Evolutionary conservation across 768 basidiomycete genomes (phyloP).

Genomic region (Gymnopilus dilepis): DNA sequence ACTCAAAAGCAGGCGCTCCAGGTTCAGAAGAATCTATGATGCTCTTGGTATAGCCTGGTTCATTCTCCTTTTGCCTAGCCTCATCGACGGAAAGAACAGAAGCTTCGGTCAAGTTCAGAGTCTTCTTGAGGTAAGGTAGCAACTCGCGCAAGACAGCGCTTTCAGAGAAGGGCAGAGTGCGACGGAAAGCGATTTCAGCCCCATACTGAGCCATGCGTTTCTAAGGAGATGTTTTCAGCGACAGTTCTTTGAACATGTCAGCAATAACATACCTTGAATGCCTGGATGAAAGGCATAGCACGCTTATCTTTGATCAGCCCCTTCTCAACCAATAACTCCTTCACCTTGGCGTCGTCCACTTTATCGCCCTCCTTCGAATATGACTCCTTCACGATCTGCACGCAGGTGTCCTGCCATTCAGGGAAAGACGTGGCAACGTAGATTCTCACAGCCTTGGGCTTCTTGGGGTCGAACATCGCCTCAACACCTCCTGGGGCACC

Average conservation of each 20-base stretch:
- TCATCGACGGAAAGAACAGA: conserved; percentile 75
- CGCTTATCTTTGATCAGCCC: conserved; percentile 96
- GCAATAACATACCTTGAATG: conserved; percentile 76
- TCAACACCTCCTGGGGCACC: conserved; percentile 39
- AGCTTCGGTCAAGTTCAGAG: conserved; percentile 71
- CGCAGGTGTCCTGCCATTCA: conserved; percentile 89
- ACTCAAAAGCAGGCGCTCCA: conserved; percentile 85
- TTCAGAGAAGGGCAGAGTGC: conserved; percentile 86
- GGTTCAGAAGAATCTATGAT: conserved; percentile 91
- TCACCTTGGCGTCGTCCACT: conserved; percentile 85
- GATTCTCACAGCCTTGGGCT: conserved; percentile 84
- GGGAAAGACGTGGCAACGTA: conserved; percentile 93
- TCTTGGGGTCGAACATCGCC: conserved; percentile 79
- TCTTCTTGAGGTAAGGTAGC: conserved; percentile 80
- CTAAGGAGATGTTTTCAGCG: conserved; percentile 39
- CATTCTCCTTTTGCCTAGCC: conserved; percentile 56
- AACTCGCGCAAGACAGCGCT: conserved; percentile 70
- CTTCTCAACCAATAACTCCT: conserved; percentile 64
- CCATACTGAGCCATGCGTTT: conserved; percentile 84
- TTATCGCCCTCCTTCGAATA: conserved; percentile 61
- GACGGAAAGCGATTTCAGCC: conserved; percentile 78
- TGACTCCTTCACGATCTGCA: conserved; percentile 73
- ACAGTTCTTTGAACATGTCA: background rate
- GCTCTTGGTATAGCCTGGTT: conserved; percentile 62
- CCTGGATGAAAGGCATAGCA: conserved; percentile 92